Percentiles rank a stretch among this genome's conserved stretches.
Conservation (phyloP, 2,329 filamentous ascomycete genomes). For the Curvularia verruculosa region DNA sequence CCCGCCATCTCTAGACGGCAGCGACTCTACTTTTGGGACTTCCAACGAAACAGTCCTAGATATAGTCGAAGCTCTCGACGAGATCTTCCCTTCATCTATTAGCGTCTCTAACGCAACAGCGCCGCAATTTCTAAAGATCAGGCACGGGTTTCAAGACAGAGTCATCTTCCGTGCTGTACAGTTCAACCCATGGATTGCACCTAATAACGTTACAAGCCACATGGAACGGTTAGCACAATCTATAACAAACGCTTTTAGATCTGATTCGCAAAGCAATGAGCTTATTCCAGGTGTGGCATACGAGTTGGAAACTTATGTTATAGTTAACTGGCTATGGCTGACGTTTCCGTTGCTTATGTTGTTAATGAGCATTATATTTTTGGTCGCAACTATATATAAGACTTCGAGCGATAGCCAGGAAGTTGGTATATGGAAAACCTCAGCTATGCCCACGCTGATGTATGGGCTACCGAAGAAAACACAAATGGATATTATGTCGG, state of each 20-base stretch:
- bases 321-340: constrained; percentile 40
- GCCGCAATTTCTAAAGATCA: constrained; percentile 1
- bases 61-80: constrained; percentile 2
- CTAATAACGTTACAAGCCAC: constrained; percentile 32
- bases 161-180: background rate
- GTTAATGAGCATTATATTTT: constrained; percentile 26
- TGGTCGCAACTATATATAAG: constrained; percentile 34
- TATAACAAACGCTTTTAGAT: constrained; percentile 23
- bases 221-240: constrained; percentile 26
- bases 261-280: constrained; percentile 14
- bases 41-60: constrained; percentile 5
- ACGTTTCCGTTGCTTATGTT: constrained; percentile 33
- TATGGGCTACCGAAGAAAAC: constrained; percentile 26
- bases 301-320: constrained; percentile 7
- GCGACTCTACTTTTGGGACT: constrained; percentile 13
- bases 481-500: background rate
- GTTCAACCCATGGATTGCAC: constrained; percentile 25
- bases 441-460: constrained; percentile 31
- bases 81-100: constrained; percentile 18
- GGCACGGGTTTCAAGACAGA: background rate
- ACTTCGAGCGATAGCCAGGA: constrained; percentile 19
- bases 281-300: constrained; percentile 12
- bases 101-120: background rate
- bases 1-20: background rate
- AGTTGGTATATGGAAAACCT: constrained; percentile 38